These are phyloP conservation scores for Nepenthes alata DNA, from an alignment of 179 eudicot species.

Conservation along the genomic window DNA sequence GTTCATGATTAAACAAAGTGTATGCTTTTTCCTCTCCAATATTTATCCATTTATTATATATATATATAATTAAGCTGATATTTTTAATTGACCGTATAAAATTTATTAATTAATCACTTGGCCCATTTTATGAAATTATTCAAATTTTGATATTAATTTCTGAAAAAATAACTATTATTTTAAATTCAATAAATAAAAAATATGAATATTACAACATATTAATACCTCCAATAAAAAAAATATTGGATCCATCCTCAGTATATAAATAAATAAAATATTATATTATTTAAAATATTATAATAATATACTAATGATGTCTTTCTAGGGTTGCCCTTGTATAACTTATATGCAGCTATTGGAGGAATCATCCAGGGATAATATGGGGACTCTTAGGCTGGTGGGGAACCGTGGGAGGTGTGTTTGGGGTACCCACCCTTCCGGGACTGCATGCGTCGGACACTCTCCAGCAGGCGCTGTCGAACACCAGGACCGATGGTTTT, in stretches of 20 bases:
- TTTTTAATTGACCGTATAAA: too few species aligned
- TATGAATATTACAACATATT: too few species aligned
- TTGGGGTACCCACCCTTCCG: conserved; percentile 38
- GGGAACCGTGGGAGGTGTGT: conserved; percentile 55
- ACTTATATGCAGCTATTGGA: conserved; percentile 56
- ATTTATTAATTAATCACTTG: neutral
- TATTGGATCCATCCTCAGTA: neutral
- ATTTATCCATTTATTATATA: too few species aligned
- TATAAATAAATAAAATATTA: neutral
- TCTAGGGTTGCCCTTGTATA: neutral
- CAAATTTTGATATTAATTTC: neutral
- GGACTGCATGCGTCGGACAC: conserved; percentile 30
- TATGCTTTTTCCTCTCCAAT: too few species aligned
- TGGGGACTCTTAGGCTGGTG: conserved; percentile 64
- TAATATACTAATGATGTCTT: neutral
- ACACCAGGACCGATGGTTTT: conserved; percentile 41
- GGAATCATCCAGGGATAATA: conserved; percentile 50
- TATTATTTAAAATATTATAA: neutral
- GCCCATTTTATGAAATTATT: neutral
- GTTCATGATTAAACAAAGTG: too few species aligned
- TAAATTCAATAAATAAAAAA: too few species aligned
- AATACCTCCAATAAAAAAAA: neutral
- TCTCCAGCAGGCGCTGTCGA: conserved; percentile 50
- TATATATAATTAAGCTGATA: too few species aligned
- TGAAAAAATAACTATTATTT: too few species aligned